A percentile compares a stretch with the other conserved stretches of the same genome.
These are phyloP conservation scores for Saccharomycopsis guyanensis DNA, from an alignment of 805 yeast species.

Conservation along the genomic window DNA sequence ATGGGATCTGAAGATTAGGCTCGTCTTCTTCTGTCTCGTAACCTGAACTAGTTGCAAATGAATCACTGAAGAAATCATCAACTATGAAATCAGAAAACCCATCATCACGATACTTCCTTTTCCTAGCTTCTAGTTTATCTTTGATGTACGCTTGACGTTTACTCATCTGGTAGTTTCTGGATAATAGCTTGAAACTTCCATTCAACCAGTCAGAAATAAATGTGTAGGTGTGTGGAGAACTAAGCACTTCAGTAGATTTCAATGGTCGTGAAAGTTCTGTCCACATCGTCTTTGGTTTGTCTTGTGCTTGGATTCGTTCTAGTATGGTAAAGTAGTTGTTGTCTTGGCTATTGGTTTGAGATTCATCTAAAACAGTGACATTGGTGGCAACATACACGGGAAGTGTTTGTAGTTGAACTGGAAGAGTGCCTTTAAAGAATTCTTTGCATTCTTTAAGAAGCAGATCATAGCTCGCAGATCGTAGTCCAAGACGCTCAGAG, in stretches of 20 bases:
- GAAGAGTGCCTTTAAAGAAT: no score
- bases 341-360: neutral
- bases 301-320: neutral
- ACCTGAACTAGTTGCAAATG: slow-evolving; percentile 10
- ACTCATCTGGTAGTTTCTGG: slow-evolving; percentile 12
- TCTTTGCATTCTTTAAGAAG: no score
- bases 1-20: neutral
- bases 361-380: neutral
- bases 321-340: neutral
- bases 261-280: neutral
- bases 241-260: neutral
- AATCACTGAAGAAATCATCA: slow-evolving; percentile 26
- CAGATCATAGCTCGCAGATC: no score
- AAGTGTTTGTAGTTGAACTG: neutral
- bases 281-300: neutral
- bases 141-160: slow-evolving; percentile 8
- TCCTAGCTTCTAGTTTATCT: slow-evolving; percentile 2
- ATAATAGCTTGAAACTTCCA: slow-evolving; percentile 10
- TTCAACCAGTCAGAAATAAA: slow-evolving; percentile 10
- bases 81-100: slow-evolving; percentile 31
- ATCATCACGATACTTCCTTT: slow-evolving; percentile 16
- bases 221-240: neutral
- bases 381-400: neutral
- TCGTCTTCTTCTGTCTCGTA: slow-evolving; percentile 20
- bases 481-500: no score